Conservation (phyloP, 257 asterid genomes). For the Capsicum rhomboideum region DNA sequence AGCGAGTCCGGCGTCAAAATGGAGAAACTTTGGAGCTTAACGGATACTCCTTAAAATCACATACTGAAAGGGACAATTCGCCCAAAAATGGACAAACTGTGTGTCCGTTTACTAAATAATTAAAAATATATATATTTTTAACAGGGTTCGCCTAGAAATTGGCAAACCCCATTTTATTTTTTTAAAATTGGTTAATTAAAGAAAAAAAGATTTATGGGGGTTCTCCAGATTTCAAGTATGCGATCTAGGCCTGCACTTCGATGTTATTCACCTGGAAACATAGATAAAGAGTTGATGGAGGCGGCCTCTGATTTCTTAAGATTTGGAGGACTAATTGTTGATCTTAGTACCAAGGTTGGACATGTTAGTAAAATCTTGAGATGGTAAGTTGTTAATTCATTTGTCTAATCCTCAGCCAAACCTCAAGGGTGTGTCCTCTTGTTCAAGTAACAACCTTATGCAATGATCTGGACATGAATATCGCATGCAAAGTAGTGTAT, state of each 20-base stretch:
- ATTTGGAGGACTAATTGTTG: conserved; percentile 55
- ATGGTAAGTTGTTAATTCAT: conserved; percentile 44
- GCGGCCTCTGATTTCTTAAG: conserved; percentile 57
- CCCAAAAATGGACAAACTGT: too few relatives aligned
- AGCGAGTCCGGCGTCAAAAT: too few relatives aligned
- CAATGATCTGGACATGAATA: not conserved
- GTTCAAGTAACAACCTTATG: not conserved
- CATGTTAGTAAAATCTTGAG: conserved; percentile 46
- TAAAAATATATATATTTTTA: too few relatives aligned
- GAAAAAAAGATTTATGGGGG: too few relatives aligned
- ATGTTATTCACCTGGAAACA: conserved; percentile 72
- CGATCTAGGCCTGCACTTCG: conserved; percentile 82
- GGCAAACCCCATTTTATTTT: too few relatives aligned
- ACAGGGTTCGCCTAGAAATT: too few relatives aligned
- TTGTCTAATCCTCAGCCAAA: not conserved
- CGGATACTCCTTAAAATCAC: too few relatives aligned
- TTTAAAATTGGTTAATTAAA: too few relatives aligned
- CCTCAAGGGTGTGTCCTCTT: not conserved
- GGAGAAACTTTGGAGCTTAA: too few relatives aligned
- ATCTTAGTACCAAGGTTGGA: conserved; percentile 42
- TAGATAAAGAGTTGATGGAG: conserved; percentile 66
- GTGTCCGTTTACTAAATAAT: too few relatives aligned
- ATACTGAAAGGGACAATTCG: too few relatives aligned
- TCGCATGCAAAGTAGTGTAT: not conserved
- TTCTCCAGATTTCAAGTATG: too few relatives aligned